Evolutionary conservation across 768 basidiomycete genomes (phyloP), one percentile per base, ranked within the genome.

Genomic region (Amanita thiersii): DNA sequence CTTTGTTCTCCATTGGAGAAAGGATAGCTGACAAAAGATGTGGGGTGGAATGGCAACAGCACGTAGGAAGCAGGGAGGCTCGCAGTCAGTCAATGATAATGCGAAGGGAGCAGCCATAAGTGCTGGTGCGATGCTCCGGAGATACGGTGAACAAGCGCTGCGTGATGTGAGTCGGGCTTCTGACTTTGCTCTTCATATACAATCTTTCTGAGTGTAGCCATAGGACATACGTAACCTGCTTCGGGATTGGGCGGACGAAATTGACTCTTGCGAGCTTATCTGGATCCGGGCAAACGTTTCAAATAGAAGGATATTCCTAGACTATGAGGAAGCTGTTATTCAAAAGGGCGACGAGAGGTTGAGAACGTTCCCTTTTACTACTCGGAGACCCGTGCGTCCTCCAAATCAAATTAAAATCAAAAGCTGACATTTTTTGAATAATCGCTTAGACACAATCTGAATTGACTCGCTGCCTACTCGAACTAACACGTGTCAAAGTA

Each of bases 11-110:
- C n/a, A n/a, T n/a, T n/a, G n/a, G n/a, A n/a, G n/a, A n/a, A n/a
- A n/a, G n/a, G n/a, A n/a, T n/a, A n/a, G n/a, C n/a, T n/a, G n/a
- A n/a, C n/a, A n/a, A n/a, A n/a, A n/a, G n/a, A n/a, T n/a, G n/a
- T n/a, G n/a, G 39, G 47, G 48, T 52, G 39, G 4, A 52, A 39
- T n/a, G 32, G 9, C 14, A 23, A 9, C 44, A 98, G 94, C 96
- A 23, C 89, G 96, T 49, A 73, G 89, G 50, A 98, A 98, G 58
- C 96, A 99, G 67, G 96, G 96, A 61, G 96, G 96, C 0, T 85
- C 88, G 1, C 96, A 99, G 62, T 80, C 83, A 1, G 47, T 81
- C 3, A 93, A 98, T 50, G 96, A 99, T 60, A 88, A 91, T 41
- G 74, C 91, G 4, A 97, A 96, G 63, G 89, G 87, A 1, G 77